Percentiles rank a stretch among this genome's conserved stretches.
These are phyloP conservation scores for Cryptosporidium canis DNA, from an alignment of 169 alveolate genomes.

Conservation along the genomic window DNA sequence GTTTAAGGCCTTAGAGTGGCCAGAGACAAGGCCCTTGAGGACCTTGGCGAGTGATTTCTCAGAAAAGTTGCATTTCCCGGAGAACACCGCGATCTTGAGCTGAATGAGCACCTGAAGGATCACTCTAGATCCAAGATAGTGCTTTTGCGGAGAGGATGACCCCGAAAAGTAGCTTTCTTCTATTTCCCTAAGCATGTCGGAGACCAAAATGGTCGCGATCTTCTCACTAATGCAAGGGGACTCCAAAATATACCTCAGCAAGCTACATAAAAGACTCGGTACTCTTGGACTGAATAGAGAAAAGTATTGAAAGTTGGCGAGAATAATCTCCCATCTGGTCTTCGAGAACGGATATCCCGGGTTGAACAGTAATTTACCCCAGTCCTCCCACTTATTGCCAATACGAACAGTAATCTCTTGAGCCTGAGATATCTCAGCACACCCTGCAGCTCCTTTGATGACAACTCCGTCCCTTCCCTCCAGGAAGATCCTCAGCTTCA, in stretches of 20 bases:
- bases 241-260: background rate
- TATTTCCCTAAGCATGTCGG: slow-evolving; percentile 1
- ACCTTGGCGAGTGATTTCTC: background rate
- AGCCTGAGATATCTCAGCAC: background rate
- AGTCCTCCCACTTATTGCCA: slow-evolving; percentile 29
- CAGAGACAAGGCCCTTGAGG: background rate
- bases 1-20: background rate
- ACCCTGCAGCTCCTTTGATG: background rate
- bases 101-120: slow-evolving; percentile 15
- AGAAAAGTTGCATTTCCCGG: background rate
- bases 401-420: background rate
- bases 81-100: background rate
- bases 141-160: slow-evolving; percentile 4
- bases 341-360: slow-evolving; percentile 21
- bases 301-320: slow-evolving; percentile 14
- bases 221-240: slow-evolving; percentile 10
- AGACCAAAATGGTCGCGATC: background rate
- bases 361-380: slow-evolving; percentile 31
- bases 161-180: slow-evolving; percentile 38
- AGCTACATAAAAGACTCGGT: background rate
- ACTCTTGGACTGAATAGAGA: slow-evolving; percentile 53
- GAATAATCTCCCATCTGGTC: slow-evolving; percentile 34
- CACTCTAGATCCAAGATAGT: slow-evolving; percentile 50
- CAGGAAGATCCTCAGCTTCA: slow-evolving; percentile 31
- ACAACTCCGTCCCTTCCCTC: slow-evolving; percentile 6